Evolutionary conservation across 352 stramenopile species (phyloP).

Genomic region (Stephanocyclus meneghinianus): DNA sequence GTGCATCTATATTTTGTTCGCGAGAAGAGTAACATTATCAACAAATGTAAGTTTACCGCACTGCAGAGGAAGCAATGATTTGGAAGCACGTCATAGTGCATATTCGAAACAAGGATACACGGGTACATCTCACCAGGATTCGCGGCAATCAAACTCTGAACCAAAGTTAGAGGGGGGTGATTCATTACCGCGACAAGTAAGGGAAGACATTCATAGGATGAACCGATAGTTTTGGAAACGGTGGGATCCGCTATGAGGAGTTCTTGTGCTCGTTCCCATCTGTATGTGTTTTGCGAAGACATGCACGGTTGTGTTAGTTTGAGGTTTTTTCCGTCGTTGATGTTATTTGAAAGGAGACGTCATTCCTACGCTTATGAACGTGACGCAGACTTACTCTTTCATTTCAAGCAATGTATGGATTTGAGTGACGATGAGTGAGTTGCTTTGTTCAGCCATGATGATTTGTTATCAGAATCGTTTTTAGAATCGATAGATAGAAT

Average conservation of each 20-base stretch:
- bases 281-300: not conserved
- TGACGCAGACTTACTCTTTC: constrained; percentile 28
- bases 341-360: not conserved
- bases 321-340: not conserved
- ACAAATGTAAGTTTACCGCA: not conserved
- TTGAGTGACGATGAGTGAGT: constrained; percentile 38
- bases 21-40: not conserved
- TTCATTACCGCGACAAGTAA: constrained; percentile 50
- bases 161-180: constrained; percentile 40
- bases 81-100: not conserved
- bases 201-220: constrained; percentile 34
- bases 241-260: constrained; percentile 39
- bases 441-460: constrained; percentile 28
- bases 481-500: constrained; percentile 1
- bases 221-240: constrained; percentile 27
- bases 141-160: constrained; percentile 47
- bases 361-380: not conserved
- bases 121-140: constrained; percentile 30
- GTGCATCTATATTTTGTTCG: constrained; percentile 18
- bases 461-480: not conserved
- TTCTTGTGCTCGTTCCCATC: constrained; percentile 39
- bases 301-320: not conserved
- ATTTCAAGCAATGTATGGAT: constrained; percentile 44
- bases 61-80: no score
- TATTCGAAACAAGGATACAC: not conserved